These are phyloP conservation scores for Ceratocystis diversiconidia DNA, from an alignment of 2,329 filamentous ascomycete genomes.

Conservation along the genomic window DNA sequence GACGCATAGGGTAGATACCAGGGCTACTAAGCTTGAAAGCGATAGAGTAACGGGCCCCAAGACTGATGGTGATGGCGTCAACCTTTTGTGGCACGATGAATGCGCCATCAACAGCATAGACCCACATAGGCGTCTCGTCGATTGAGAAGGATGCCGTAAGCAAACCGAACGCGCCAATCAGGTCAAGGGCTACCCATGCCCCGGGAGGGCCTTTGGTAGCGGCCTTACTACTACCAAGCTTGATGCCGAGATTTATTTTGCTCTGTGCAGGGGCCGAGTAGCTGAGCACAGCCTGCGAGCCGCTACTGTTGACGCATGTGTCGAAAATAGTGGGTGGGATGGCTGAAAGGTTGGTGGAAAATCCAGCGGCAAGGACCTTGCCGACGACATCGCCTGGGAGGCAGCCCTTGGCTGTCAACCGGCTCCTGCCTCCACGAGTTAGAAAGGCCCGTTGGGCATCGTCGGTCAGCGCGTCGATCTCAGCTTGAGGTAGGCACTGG, in stretches of 20 bases:
- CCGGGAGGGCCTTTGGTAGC: constrained; percentile 18
- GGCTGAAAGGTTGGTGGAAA: constrained; percentile 19
- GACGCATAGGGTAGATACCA: constrained; percentile 41
- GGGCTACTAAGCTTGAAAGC: constrained; percentile 33
- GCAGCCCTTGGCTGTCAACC: constrained; percentile 32
- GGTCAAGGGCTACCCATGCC: constrained; percentile 40
- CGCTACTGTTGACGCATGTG: constrained; percentile 32
- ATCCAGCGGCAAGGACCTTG: constrained; percentile 12
- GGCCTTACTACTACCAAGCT: background rate
- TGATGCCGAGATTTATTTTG: background rate
- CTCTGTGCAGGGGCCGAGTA: constrained; percentile 22
- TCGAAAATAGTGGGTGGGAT: constrained; percentile 33
- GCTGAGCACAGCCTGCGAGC: constrained; percentile 32
- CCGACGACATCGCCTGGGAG: constrained; percentile 17
- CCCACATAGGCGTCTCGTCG: constrained; percentile 38
- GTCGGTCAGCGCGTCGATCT: constrained; percentile 29
- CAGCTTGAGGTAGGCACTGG: constrained; percentile 33
- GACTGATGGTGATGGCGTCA: constrained; percentile 33
- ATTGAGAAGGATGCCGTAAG: constrained; percentile 33
- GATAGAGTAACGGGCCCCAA: constrained; percentile 41
- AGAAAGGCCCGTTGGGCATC: constrained; percentile 25
- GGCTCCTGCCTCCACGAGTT: constrained; percentile 22
- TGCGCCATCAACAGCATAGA: constrained; percentile 40
- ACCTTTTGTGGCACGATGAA: constrained; percentile 40
- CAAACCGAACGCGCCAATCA: constrained; percentile 39